phyloP scores from a whole-genome alignment of 352 stramenopile species.

The Phytopythium mirpurense region DNA sequence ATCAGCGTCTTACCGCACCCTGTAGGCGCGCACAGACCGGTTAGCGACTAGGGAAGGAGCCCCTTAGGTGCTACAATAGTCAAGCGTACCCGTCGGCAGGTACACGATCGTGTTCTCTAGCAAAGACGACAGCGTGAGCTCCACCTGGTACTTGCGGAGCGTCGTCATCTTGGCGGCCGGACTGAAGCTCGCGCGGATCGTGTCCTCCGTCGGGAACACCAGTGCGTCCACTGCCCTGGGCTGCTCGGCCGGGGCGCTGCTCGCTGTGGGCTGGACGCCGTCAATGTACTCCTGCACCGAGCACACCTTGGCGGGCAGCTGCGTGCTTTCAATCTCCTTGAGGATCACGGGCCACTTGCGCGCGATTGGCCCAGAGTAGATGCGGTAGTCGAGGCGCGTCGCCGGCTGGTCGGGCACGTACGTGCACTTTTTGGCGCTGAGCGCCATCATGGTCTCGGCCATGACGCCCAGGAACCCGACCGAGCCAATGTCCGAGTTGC shows the following conservation, averaged over 20 bases:
- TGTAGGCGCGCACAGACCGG: slow-evolving; percentile 1
- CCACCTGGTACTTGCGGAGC: slow-evolving; percentile 61
- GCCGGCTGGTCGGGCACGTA: slow-evolving; percentile 20
- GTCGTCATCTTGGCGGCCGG: slow-evolving; percentile 35
- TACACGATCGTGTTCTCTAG: slow-evolving; percentile 82
- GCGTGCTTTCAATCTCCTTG: slow-evolving; percentile 20
- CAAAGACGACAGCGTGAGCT: slow-evolving; percentile 58
- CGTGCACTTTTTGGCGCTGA: slow-evolving; percentile 44
- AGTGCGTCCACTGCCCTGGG: slow-evolving; percentile 10
- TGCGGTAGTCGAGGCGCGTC: slow-evolving; percentile 6
- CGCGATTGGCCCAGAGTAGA: slow-evolving; percentile 1
- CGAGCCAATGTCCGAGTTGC: slow-evolving; percentile 40
- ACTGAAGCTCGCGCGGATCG: slow-evolving; percentile 25
- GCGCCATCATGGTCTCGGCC: slow-evolving; percentile 29
- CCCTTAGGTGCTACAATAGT: neutral
- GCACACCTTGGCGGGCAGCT: slow-evolving; percentile 17
- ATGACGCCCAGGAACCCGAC: slow-evolving; percentile 33
- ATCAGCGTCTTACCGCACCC: slow-evolving; percentile 71
- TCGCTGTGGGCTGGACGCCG: neutral
- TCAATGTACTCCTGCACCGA: slow-evolving; percentile 17
- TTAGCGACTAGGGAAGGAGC: neutral
- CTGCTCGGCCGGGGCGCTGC: neutral
- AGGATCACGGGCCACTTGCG: slow-evolving; percentile 37
- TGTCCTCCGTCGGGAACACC: slow-evolving; percentile 21
- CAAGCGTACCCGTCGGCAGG: slow-evolving; percentile 44